These are phyloP conservation scores for Lithospermum erythrorhizon DNA, from an alignment of 257 asterid genomes.

Conservation along the genomic window DNA sequence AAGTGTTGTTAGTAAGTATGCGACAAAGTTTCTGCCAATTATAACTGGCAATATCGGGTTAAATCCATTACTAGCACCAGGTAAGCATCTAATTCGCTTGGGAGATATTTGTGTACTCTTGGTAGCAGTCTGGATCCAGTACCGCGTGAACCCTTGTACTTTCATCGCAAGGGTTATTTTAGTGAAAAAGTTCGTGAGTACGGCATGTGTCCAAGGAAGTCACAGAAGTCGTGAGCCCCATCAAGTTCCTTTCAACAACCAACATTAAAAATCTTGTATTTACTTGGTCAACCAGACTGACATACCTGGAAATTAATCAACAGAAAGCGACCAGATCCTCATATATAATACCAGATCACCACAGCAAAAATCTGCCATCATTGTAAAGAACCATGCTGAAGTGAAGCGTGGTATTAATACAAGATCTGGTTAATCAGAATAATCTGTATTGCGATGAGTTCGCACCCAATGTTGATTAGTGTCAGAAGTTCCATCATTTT, in stretches of 20 bases:
- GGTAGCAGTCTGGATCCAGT: constrained; percentile 86
- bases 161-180: constrained; percentile 66
- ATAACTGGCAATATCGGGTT: not conserved
- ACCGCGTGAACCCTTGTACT: constrained; percentile 64
- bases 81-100: constrained; percentile 59
- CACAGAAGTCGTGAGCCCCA: constrained; percentile 57
- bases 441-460: too few species aligned
- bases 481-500: too few species aligned
- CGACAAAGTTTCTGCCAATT: too few species aligned
- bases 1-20: too few species aligned
- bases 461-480: too few species aligned
- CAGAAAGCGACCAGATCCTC: not conserved
- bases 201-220: too few species aligned
- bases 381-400: too few species aligned
- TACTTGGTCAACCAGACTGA: constrained; percentile 76
- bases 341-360: not conserved
- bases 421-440: too few species aligned
- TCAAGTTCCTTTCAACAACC: constrained; percentile 35
- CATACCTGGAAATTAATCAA: constrained; percentile 44
- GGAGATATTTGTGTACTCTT: constrained; percentile 79
- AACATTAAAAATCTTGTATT: constrained; percentile 53
- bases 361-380: not conserved
- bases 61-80: constrained; percentile 35
- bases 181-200: constrained; percentile 46
- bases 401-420: too few species aligned